A percentile compares a stretch with the other conserved stretches of the same genome.
These are phyloP conservation scores for Paxillus involutus DNA, from an alignment of 768 basidiomycete species.

Conservation along the genomic window DNA sequence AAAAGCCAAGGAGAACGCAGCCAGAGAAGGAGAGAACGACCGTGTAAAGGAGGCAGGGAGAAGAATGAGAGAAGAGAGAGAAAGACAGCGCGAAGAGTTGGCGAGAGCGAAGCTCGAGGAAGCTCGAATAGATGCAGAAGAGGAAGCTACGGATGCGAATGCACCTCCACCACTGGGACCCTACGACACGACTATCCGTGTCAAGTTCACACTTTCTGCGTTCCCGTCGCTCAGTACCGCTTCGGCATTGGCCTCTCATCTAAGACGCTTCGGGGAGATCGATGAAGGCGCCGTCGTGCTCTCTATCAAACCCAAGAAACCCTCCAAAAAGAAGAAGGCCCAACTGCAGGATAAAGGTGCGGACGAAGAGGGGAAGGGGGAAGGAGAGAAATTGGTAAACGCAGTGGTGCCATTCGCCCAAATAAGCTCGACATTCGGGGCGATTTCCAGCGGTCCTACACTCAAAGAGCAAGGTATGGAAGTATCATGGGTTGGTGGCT, in stretches of 20 bases:
- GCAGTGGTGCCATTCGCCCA: constrained; percentile 78
- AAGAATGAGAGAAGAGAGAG: constrained; percentile 63
- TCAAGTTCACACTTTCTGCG: constrained; percentile 64
- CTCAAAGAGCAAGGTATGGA: constrained; percentile 62
- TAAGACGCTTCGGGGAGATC: constrained; percentile 60
- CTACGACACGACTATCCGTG: constrained; percentile 72
- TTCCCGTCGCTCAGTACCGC: constrained; percentile 36
- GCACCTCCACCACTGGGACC: constrained; percentile 63
- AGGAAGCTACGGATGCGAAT: constrained; percentile 38
- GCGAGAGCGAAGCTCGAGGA: constrained; percentile 35
- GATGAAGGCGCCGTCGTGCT: constrained; percentile 69
- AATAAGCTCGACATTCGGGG: constrained; percentile 75
- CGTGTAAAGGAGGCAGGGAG: constrained; percentile 75
- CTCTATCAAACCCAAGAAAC: constrained; percentile 59
- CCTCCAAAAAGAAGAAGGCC: constrained; percentile 37
- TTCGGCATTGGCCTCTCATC: constrained; percentile 34
- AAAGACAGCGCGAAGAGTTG: constrained; percentile 47
- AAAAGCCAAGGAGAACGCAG: constrained; percentile 57
- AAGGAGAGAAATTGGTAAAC: constrained; percentile 51
- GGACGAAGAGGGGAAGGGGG: constrained; percentile 41
- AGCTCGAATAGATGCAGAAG: constrained; percentile 27
- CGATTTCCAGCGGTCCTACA: constrained; percentile 60
- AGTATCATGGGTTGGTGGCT: constrained; percentile 68
- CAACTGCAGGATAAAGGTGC: constrained; percentile 4
- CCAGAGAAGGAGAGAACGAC: constrained; percentile 61